A percentile compares a stretch with the other conserved stretches of the same genome.
These are phyloP conservation scores for Penicillium canariense DNA, from an alignment of 495 filamentous ascomycete genomes.

Conservation along the genomic window DNA sequence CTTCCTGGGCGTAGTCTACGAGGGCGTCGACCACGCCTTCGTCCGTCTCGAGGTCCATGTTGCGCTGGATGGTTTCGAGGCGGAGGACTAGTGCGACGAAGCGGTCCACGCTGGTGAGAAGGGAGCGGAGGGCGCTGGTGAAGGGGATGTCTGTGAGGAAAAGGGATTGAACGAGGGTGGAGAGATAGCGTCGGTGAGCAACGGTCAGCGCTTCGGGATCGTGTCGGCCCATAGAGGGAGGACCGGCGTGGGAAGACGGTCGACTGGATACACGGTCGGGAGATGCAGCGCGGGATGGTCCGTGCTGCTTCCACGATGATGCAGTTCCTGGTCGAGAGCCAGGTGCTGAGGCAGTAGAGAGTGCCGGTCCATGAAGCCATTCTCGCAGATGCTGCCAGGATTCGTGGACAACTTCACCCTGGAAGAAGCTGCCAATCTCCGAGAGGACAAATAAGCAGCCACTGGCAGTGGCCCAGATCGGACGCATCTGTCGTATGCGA, in stretches of 20 bases:
- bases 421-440: conserved; percentile 81
- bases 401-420: conserved; percentile 80
- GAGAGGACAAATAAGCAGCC: conserved; percentile 84
- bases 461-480: conserved; percentile 81
- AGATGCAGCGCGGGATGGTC: background rate
- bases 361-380: conserved; percentile 50
- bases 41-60: conserved; percentile 73
- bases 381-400: conserved; percentile 63
- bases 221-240: conserved; percentile 45
- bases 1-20: conserved; percentile 66
- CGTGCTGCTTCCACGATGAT: conserved; percentile 27
- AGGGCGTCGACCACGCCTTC: conserved; percentile 74
- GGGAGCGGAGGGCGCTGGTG: conserved; percentile 63
- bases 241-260: conserved; percentile 12
- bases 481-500: conserved; percentile 64
- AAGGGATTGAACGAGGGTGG: conserved; percentile 60
- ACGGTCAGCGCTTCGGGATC: conserved; percentile 82
- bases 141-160: conserved; percentile 70
- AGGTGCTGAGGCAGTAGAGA: conserved; percentile 16
- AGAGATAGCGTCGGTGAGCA: conserved; percentile 74
- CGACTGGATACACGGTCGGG: conserved; percentile 5
- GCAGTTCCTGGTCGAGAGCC: conserved; percentile 42
- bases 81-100: conserved; percentile 72
- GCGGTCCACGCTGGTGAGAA: conserved; percentile 71
- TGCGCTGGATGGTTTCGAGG: conserved; percentile 67